These are phyloP conservation scores for Cytospora mali DNA, from an alignment of 2,329 filamentous ascomycete species.

Conservation along the genomic window DNA sequence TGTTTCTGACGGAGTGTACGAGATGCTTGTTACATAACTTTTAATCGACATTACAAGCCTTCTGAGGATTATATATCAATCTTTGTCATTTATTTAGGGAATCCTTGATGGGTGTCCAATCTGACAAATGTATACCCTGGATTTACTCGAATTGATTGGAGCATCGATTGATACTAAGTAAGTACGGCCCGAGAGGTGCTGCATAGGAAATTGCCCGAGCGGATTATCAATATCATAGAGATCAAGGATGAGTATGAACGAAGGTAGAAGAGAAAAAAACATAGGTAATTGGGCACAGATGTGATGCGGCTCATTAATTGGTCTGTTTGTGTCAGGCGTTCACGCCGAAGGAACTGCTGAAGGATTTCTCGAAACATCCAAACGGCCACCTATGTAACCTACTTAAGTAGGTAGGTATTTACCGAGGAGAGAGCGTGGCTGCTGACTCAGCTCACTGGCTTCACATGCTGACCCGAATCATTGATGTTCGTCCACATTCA, in stretches of 20 bases:
- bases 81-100: background rate
- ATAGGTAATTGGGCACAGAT: too few species aligned
- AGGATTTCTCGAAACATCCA: too few species aligned
- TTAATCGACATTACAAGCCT: background rate
- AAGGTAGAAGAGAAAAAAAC: too few species aligned
- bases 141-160: too few species aligned
- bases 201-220: slow-evolving; percentile 1
- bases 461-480: background rate
- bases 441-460: background rate
- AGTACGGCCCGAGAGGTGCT: background rate
- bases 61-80: background rate
- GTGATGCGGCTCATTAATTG: too few species aligned
- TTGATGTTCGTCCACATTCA: too few species aligned
- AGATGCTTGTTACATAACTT: background rate
- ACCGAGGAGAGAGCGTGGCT: background rate
- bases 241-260: too few species aligned
- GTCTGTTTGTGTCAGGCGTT: too few species aligned
- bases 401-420: background rate
- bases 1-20: background rate
- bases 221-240: too few species aligned
- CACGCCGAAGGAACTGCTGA: too few species aligned
- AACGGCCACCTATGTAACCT: too few species aligned
- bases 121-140: background rate
- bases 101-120: background rate
- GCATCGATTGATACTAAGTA: too few species aligned